Conservation (phyloP, 2,329 filamentous ascomycete genomes). For the Hymenoscyphus fraxineus region DNA sequence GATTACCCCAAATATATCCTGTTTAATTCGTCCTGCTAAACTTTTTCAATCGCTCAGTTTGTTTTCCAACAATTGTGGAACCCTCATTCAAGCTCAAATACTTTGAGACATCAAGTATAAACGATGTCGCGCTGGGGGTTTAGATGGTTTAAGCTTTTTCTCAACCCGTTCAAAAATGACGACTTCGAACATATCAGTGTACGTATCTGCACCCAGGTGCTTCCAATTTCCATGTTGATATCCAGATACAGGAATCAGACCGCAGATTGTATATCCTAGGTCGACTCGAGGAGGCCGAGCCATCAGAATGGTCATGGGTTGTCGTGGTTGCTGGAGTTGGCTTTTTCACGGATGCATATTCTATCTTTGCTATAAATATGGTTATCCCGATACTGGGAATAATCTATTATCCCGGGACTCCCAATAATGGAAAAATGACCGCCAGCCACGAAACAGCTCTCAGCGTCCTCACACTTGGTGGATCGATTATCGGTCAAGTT, state of each 20-base stretch:
- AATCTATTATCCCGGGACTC: conserved; percentile 43
- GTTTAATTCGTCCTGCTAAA: not conserved
- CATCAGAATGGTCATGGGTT: conserved; percentile 27
- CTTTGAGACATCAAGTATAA: not conserved
- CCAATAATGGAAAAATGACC: conserved; percentile 18
- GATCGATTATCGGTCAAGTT: conserved; percentile 45
- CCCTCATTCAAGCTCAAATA: not conserved
- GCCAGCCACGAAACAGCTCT: conserved; percentile 39
- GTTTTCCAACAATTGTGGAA: not conserved
- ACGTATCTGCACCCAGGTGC: not conserved
- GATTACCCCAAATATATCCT: not conserved
- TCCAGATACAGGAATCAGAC: conserved; percentile 21
- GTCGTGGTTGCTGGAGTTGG: conserved; percentile 43
- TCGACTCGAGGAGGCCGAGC: conserved; percentile 23
- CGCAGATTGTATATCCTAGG: conserved; percentile 23
- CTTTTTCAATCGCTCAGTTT: not conserved
- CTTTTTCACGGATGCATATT: conserved; percentile 44
- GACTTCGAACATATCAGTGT: conserved; percentile 26
- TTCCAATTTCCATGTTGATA: not conserved
- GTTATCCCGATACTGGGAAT: conserved; percentile 46
- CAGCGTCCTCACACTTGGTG: conserved; percentile 44
- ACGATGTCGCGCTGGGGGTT: conserved; percentile 26
- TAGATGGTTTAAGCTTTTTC: conserved; percentile 24
- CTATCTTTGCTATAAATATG: conserved; percentile 48
- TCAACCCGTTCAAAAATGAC: conserved; percentile 24